Base-by-base conservation (phyloP, 163 green algal genomes). In the Prototheca stagnorum region DNA sequence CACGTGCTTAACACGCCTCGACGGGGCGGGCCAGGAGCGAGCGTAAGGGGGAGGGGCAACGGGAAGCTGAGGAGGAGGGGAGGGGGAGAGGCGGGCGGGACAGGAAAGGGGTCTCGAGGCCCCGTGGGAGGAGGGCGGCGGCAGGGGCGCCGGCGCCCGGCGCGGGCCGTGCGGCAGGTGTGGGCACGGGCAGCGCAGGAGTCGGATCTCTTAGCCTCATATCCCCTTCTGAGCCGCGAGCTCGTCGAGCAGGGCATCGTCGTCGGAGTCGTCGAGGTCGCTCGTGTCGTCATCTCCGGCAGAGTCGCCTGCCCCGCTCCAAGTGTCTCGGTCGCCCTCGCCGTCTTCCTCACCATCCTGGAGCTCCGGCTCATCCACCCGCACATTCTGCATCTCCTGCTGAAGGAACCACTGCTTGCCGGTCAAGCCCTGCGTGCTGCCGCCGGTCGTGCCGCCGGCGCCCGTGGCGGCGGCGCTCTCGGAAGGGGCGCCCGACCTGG, bases 391-490 rank as follows among this genome's bases (percentile, higher is more conserved):
- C 28, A 57, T 54, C 31, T 70, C 57, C 52, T 80, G 62, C 41
- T 68, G 52, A 52, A 73, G 39, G 61, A 89, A 89, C 57, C 67
- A 89, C 33, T 71, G 44, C 65, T 79, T 84, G 19, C 79, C 79
- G 0, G 60, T 76, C 40, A 61, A 20, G 44, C 41, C 20, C 6
- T 39, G 15, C n/a, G n/a, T n/a, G 5, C 16, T 31, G 20, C 22
- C 49, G 17, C 35, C 49, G 20, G 50, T 44, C 4, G 54, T 40
- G 20, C 39, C 47, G 5, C n/a, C 37, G 45, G 47, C 34, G 1
- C 34, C 52, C 4, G 12, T 39, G 44, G 35, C 33, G 3, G 42
- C 27, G 19, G 48, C 44, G n/a, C n/a, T n/a, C n/a, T n/a, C n/a
- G n/a, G n/a, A n/a, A n/a, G n/a, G n/a, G n/a, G n/a, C n/a, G n/a